Evolutionary conservation across 1,284 basidiomycete species (phyloP).

Genomic region (Ceratobasidium sp.): DNA sequence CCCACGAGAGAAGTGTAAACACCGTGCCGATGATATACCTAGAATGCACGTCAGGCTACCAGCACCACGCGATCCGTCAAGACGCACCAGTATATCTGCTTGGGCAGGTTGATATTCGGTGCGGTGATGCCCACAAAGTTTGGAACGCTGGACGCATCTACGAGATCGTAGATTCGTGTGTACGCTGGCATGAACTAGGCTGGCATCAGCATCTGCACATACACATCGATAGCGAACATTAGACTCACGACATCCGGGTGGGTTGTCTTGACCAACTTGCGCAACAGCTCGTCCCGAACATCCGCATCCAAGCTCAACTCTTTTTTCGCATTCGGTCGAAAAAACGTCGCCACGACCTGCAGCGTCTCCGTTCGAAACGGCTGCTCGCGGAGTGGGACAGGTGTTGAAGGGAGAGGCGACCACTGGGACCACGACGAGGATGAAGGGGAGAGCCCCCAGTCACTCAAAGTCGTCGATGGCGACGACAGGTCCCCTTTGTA

Average conservation of each 20-base stretch:
- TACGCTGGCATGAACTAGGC: slow-evolving; percentile 56
- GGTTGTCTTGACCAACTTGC: slow-evolving; percentile 54
- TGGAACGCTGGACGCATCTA: slow-evolving; percentile 54
- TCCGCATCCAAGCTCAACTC: slow-evolving; percentile 56
- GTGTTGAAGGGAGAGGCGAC: slow-evolving; percentile 24
- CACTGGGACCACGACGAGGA: slow-evolving; percentile 25
- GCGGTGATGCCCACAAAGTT: slow-evolving; percentile 53
- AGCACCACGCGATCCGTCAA: slow-evolving; percentile 47
- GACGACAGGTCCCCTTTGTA: not conserved
- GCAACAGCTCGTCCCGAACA: slow-evolving; percentile 55
- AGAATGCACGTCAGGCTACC: not conserved
- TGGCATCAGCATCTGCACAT: not conserved
- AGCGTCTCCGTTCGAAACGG: slow-evolving; percentile 55
- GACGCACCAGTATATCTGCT: slow-evolving; percentile 57
- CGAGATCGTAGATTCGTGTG: slow-evolving; percentile 54
- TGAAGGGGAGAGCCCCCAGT: slow-evolving; percentile 16
- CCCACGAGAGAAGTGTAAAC: slow-evolving; percentile 51
- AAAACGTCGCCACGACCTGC: slow-evolving; percentile 57
- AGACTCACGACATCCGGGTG: slow-evolving; percentile 58
- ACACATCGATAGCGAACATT: slow-evolving; percentile 8
- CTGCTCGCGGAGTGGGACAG: slow-evolving; percentile 47
- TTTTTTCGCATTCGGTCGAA: slow-evolving; percentile 55
- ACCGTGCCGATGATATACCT: slow-evolving; percentile 38
- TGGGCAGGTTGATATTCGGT: slow-evolving; percentile 57
- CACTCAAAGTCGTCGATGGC: not conserved